Percentiles rank a stretch among this genome's conserved stretches.
Evolutionary conservation across 202 grass and related monocot species (phyloP).

Genomic region (Digitaria exilis): DNA sequence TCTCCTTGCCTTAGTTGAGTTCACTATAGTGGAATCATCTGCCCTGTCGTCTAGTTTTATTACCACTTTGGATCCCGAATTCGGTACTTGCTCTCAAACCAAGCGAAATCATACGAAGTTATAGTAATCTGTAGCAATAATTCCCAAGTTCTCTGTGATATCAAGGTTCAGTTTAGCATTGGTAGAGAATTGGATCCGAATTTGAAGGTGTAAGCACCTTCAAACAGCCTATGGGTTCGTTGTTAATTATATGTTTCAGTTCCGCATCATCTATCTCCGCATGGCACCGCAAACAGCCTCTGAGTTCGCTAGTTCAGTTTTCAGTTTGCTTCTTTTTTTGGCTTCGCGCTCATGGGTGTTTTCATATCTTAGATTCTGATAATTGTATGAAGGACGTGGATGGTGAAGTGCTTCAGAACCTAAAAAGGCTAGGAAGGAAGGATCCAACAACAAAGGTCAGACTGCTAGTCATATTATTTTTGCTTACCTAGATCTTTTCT

Average conservation of each 20-base stretch:
- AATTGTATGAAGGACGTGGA: conserved; percentile 71
- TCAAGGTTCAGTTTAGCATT: neutral
- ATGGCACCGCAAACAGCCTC: neutral
- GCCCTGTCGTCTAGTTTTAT: neutral
- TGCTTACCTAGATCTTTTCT: neutral
- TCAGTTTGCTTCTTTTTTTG: neutral
- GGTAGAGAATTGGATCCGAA: neutral
- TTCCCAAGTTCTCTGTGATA: neutral
- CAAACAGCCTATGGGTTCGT: no score
- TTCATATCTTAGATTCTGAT: conserved; percentile 12
- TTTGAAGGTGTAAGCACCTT: neutral
- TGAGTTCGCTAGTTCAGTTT: conserved; percentile 11
- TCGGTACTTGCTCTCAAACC: neutral
- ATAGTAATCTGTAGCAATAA: neutral
- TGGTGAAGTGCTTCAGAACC: conserved; percentile 78
- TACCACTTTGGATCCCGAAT: neutral
- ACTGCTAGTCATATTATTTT: conserved; percentile 6
- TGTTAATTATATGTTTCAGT: no score
- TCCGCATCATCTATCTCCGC: neutral
- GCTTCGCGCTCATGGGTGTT: neutral
- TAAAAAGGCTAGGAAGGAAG: conserved; percentile 86
- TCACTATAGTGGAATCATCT: neutral
- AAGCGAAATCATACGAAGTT: neutral
- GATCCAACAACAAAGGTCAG: conserved; percentile 96
- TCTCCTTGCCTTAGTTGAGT: neutral